Percentiles rank a stretch among this genome's conserved stretches.
Conservation (phyloP, 371 early-diverging fungal genomes). For the Mucor circinelloides region DNA sequence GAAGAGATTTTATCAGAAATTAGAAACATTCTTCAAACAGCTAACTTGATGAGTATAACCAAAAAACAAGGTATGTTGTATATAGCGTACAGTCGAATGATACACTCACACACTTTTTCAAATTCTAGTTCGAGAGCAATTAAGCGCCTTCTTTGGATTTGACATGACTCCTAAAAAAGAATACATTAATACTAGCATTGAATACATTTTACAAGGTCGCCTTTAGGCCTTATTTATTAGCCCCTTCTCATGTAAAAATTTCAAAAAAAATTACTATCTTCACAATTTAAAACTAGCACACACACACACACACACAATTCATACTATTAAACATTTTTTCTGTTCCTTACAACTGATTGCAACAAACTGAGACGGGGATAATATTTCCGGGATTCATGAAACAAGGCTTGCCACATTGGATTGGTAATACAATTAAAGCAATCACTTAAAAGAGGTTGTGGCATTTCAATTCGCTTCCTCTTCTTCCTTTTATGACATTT, state of each 20-base stretch:
- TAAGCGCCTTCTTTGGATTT: slow-evolving; percentile 78
- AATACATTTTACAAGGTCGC: slow-evolving; percentile 59
- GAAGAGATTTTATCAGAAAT: slow-evolving; percentile 85
- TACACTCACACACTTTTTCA: background rate
- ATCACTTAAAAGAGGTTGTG: background rate
- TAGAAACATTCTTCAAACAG: slow-evolving; percentile 75
- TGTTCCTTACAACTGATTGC: background rate
- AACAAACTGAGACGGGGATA: too few relatives aligned
- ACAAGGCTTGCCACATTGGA: too few relatives aligned
- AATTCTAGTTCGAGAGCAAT: slow-evolving; percentile 76
- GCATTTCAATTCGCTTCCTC: background rate
- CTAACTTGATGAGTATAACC: slow-evolving; percentile 80
- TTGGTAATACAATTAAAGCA: too few relatives aligned
- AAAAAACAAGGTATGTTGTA: slow-evolving; percentile 72
- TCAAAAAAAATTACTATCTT: background rate
- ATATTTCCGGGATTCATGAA: too few relatives aligned
- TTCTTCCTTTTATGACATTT: background rate
- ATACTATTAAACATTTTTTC: background rate
- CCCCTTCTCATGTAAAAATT: background rate
- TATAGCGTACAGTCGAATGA: background rate
- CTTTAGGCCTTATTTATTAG: slow-evolving; percentile 29
- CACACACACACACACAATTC: background rate
- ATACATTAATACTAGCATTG: slow-evolving; percentile 87
- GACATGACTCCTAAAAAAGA: slow-evolving; percentile 85
- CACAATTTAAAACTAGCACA: background rate